phyloP scores from a whole-genome alignment of 495 filamentous ascomycete species.

The Penicillium dipodomyicola region DNA sequence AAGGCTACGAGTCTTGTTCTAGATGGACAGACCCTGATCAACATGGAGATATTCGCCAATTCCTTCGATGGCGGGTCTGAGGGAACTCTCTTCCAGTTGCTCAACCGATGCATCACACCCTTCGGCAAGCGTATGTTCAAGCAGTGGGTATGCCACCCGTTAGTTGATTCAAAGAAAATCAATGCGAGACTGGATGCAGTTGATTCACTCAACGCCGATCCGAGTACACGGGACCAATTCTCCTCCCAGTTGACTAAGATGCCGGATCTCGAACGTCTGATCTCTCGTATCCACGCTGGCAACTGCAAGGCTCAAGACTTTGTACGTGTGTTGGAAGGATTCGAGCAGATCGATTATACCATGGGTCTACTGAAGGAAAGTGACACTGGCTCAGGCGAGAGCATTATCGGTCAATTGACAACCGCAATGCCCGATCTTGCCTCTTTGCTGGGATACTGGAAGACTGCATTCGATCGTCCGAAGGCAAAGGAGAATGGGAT shows the following conservation, averaged over 20 bases:
- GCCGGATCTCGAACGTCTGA: slow-evolving; percentile 90
- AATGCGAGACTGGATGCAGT: slow-evolving; percentile 96
- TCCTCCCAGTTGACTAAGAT: slow-evolving; percentile 81
- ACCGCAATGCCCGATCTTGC: slow-evolving; percentile 79
- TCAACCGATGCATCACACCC: slow-evolving; percentile 93
- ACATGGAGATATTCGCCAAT: slow-evolving; percentile 95
- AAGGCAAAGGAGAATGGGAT: slow-evolving; percentile 74
- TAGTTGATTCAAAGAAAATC: slow-evolving; percentile 81
- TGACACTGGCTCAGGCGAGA: slow-evolving; percentile 51
- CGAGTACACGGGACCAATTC: slow-evolving; percentile 74
- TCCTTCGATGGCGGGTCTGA: slow-evolving; percentile 80
- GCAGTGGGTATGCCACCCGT: slow-evolving; percentile 96
- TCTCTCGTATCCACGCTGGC: slow-evolving; percentile 91
- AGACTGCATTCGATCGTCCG: slow-evolving; percentile 82
- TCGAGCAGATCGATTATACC: slow-evolving; percentile 93
- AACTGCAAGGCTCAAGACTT: slow-evolving; percentile 88
- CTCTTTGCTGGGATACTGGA: slow-evolving; percentile 77
- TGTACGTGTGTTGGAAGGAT: slow-evolving; percentile 89
- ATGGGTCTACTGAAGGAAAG: slow-evolving; percentile 72
- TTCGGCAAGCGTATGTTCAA: slow-evolving; percentile 97
- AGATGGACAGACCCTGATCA: slow-evolving; percentile 95
- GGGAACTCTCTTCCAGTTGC: slow-evolving; percentile 83
- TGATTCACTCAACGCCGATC: slow-evolving; percentile 83
- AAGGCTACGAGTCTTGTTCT: slow-evolving; percentile 90
- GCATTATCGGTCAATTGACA: slow-evolving; percentile 81